These are phyloP conservation scores for Neurospora sp. DNA, from an alignment of 2,329 filamentous ascomycete genomes.

Conservation along the genomic window DNA sequence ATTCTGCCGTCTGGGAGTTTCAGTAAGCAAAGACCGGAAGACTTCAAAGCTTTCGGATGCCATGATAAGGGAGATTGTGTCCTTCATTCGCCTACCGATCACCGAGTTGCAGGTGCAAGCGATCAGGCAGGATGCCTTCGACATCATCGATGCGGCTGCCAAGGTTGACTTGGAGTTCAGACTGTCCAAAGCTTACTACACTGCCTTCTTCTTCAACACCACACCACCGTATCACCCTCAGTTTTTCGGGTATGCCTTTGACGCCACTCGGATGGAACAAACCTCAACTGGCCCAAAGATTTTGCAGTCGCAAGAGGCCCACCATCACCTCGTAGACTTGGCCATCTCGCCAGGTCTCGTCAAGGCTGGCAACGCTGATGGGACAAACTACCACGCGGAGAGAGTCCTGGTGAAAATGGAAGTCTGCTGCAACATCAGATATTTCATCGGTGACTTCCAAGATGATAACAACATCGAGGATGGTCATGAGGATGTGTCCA, in stretches of 20 bases:
- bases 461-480: no score
- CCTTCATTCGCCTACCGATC: background rate
- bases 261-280: conserved; percentile 5
- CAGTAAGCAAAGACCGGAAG: no score
- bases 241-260: conserved; percentile 3
- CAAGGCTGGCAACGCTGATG: conserved; percentile 8
- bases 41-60: no score
- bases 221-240: background rate
- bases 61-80: no score
- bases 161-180: conserved; percentile 6
- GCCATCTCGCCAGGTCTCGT: conserved; percentile 8
- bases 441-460: no score
- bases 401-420: conserved; percentile 9
- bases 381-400: conserved; percentile 3
- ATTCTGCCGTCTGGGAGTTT: background rate
- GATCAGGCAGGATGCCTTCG: background rate
- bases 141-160: conserved; percentile 1
- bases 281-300: background rate
- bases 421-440: conserved; percentile 1
- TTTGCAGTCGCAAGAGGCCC: no score
- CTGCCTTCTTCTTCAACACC: conserved; percentile 6
- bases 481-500: no score
- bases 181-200: conserved; percentile 5
- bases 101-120: background rate
- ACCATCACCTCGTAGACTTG: background rate